phyloP scores from a whole-genome alignment of 208 protist species.

The Acanthamoeba castellanii region DNA sequence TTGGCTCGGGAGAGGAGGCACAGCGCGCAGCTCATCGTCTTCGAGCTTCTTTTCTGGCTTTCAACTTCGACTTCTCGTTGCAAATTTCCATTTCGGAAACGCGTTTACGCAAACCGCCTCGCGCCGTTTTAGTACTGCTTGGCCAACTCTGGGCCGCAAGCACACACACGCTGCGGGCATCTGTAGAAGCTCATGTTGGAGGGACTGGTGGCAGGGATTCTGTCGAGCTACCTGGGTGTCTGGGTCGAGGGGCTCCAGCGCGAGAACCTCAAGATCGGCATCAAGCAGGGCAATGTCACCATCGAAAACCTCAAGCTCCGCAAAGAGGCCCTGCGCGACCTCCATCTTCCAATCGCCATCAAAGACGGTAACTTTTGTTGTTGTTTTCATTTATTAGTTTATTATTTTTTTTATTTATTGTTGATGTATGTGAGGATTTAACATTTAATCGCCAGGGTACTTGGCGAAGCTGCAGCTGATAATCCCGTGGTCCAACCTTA shows the following conservation, averaged over 20 bases:
- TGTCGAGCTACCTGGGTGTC: slow-evolving; percentile 38
- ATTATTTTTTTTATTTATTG: neutral
- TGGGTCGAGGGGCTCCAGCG: slow-evolving; percentile 31
- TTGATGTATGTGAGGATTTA: neutral
- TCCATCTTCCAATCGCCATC: slow-evolving; percentile 53
- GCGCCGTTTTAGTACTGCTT: no score
- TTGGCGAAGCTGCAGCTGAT: slow-evolving; percentile 61
- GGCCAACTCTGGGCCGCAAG: no score
- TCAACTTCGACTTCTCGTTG: no score
- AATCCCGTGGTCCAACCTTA: slow-evolving; percentile 69
- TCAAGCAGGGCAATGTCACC: slow-evolving; percentile 50
- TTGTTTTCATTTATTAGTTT: neutral
- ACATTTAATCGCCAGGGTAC: neutral
- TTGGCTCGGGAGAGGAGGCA: neutral
- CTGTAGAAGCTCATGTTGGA: slow-evolving; percentile 41
- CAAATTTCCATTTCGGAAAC: no score
- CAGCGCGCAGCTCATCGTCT: neutral
- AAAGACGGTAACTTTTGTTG: slow-evolving; percentile 41
- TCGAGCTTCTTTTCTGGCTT: no score
- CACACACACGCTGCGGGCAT: no score
- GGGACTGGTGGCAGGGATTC: slow-evolving; percentile 47
- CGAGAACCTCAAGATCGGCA: slow-evolving; percentile 70
- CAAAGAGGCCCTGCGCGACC: slow-evolving; percentile 52
- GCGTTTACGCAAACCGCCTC: no score
- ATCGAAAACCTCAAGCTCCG: slow-evolving; percentile 66